Percentiles rank a stretch among this genome's conserved stretches.
Conservation (phyloP, 2,329 filamentous ascomycete genomes). For the Pseudocercospora fijiensis region DNA sequence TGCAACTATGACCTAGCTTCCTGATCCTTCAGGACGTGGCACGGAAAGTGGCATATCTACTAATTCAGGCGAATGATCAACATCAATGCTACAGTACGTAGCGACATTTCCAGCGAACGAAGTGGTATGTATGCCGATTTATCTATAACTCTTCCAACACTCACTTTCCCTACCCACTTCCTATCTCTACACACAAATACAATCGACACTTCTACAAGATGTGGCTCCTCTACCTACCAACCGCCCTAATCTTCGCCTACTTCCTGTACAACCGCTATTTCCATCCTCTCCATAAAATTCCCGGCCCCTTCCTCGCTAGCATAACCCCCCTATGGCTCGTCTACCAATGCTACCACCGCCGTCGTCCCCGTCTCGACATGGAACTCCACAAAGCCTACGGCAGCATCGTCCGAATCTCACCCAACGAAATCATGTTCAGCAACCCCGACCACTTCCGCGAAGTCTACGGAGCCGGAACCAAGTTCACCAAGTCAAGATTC, state of each 20-base stretch:
- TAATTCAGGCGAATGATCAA: not conserved
- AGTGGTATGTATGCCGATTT: not conserved
- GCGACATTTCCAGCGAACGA: not conserved
- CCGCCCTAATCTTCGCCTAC: not conserved
- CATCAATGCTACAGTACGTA: no score
- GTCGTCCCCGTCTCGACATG: not conserved
- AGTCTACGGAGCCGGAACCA: slow-evolving; percentile 42
- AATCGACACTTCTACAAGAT: not conserved
- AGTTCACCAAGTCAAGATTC: slow-evolving; percentile 44
- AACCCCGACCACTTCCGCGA: slow-evolving; percentile 35
- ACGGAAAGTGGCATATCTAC: not conserved
- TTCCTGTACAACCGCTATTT: slow-evolving; percentile 6
- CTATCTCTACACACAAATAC: not conserved
- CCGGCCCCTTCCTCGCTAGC: not conserved
- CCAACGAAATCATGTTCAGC: slow-evolving; percentile 29
- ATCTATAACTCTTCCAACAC: not conserved
- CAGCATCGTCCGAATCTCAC: slow-evolving; percentile 35
- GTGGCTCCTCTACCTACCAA: slow-evolving; percentile 3
- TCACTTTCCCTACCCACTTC: no score
- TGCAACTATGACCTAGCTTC: not conserved
- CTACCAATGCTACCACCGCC: not conserved
- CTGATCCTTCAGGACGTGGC: not conserved
- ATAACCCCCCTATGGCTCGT: slow-evolving; percentile 1
- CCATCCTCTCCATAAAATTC: not conserved
- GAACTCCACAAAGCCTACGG: slow-evolving; percentile 35